phyloP scores from a whole-genome alignment of 2,329 filamentous ascomycete genomes.

The Diaporthe aspalathi region DNA sequence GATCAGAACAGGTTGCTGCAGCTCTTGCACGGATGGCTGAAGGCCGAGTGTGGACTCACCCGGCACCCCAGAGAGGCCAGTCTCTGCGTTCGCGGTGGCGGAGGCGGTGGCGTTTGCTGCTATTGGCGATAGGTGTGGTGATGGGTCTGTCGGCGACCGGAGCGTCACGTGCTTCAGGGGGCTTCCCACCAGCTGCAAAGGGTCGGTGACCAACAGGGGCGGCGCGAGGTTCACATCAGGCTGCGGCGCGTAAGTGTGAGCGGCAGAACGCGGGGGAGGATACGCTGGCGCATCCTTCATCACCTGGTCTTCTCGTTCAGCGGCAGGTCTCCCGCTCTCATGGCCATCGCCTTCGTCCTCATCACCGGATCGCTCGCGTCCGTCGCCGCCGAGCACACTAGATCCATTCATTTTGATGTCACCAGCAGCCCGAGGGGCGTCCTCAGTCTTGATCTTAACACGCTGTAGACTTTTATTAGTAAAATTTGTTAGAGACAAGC shows the following conservation, averaged over 20 bases:
- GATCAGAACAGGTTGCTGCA: not conserved
- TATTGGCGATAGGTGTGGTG: conserved; percentile 41
- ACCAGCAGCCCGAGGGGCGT: conserved; percentile 54
- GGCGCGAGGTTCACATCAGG: no score
- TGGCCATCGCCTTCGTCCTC: conserved; percentile 61
- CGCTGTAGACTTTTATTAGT: conserved; percentile 49
- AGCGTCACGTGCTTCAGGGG: conserved; percentile 64
- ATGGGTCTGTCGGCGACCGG: conserved; percentile 57
- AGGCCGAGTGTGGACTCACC: conserved; percentile 31
- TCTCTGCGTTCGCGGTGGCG: not conserved
- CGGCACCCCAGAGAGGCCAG: conserved; percentile 22
- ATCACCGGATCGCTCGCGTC: conserved; percentile 59
- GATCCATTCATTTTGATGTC: conserved; percentile 67
- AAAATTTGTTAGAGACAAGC: conserved; percentile 41
- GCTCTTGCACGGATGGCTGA: conserved; percentile 30
- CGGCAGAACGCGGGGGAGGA: conserved; percentile 12
- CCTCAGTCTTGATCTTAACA: conserved; percentile 57
- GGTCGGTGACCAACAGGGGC: no score
- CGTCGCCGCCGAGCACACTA: conserved; percentile 60
- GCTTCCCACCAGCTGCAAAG: no score
- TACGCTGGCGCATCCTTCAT: conserved; percentile 43
- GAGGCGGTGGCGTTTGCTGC: conserved; percentile 17
- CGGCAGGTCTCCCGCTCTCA: conserved; percentile 51
- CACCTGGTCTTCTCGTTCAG: conserved; percentile 43
- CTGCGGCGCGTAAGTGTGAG: no score